Percentiles rank a stretch among this genome's conserved stretches.
These are phyloP conservation scores for Hanseniaspora sp. DNA, from an alignment of 1,139 yeast species.

Conservation along the genomic window DNA sequence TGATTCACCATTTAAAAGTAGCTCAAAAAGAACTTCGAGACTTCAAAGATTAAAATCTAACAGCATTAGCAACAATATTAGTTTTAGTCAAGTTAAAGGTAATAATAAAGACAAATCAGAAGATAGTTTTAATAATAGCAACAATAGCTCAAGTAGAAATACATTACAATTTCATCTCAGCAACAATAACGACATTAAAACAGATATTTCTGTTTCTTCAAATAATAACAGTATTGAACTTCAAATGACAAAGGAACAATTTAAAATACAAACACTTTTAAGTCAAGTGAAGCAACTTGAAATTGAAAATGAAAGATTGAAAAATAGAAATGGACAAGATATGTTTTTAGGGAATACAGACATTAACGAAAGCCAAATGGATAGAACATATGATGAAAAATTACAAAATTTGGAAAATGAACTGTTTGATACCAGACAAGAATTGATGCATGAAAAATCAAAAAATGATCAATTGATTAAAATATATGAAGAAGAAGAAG, in stretches of 20 bases:
- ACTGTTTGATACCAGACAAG: not conserved
- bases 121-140: not conserved
- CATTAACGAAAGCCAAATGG: not conserved
- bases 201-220: not conserved
- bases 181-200: not conserved
- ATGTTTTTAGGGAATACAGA: not conserved
- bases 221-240: not conserved
- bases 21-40: not conserved
- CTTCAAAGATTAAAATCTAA: not conserved
- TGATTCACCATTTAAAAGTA: not conserved
- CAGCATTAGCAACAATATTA: not conserved
- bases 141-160: not conserved
- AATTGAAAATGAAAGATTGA: conserved; percentile 3
- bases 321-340: not conserved
- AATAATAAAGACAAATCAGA: not conserved
- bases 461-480: conserved; percentile 2
- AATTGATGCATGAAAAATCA: not conserved
- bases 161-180: not conserved
- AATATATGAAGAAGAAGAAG: not conserved
- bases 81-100: not conserved
- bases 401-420: not conserved
- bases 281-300: conserved; percentile 5
- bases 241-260: not conserved
- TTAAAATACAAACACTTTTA: conserved; percentile 1
- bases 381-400: not conserved